Base-by-base conservation (phyloP, 2,329 filamentous ascomycete genomes). In the Emydomyces testavorans region DNA sequence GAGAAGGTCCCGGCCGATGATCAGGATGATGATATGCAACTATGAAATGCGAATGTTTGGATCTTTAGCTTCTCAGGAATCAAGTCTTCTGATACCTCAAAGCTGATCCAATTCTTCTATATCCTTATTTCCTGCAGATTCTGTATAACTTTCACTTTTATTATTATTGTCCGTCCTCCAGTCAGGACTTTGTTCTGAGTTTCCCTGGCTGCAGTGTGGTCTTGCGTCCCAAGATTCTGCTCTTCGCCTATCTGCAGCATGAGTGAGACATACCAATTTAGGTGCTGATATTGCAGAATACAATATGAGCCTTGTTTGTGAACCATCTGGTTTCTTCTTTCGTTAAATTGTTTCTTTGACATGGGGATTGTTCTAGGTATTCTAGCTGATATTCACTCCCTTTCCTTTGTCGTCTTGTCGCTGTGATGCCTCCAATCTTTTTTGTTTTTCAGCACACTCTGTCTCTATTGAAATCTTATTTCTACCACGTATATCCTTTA, bases 1-100 rank as follows among this genome's bases (percentile, higher is more conserved):
- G 21, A 28, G 8, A n/a, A 36, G 11, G 7, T 8, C 15, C n/a
- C n/a, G 6, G 28, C 15, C 43, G 37, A 29, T 37, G n/a, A 43
- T 42, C 18, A 48, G 16, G 46, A 40, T 20, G 20, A 48, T 20
- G 38, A 41, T 26, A 48, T 48, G 46, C 46, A 48, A 31, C 23
- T 43, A 42, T 48, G 46, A 48, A 26, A 48, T 48, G 10, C 46
- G 36, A 35, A 35, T 15, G 11, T 45, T 16, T 26, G 24, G 29
- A 11, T 3, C 20, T 18, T 11, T 28, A 24, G 21, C 21, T 36
- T n/a, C 28, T 6, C 34, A 3, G 15, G 15, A 4, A 15, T 11
- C 39, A 18, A 29, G 23, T 34, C n/a, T 28, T 11, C 11, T 6
- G 26, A 11, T 28, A 5, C 26, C 26, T n/a, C n/a, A n/a, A n/a